Base-by-base conservation (phyloP, 1,284 basidiomycete species). In the Ustilago bromivora region DNA sequence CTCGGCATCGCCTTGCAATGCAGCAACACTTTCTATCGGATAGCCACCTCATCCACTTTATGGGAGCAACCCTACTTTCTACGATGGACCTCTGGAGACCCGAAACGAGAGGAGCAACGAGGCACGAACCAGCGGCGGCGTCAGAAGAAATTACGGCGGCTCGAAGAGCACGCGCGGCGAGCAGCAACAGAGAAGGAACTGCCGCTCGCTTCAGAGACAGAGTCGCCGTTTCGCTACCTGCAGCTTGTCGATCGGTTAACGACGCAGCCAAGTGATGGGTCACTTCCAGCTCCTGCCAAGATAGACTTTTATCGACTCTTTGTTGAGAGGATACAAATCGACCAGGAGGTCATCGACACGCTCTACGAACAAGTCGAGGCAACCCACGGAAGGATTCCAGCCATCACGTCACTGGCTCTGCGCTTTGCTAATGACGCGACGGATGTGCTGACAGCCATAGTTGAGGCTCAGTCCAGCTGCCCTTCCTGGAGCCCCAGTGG, bases 221-320 rank as follows among this genome's bases (percentile, higher is more conserved):
- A 23, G 17, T 38, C 70, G 1, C 65, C 71, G 3, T 73, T 73
- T 32, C 61, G 54, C 53, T 57, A 61, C 32, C 38, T 73, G n/a
- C 47, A 51, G 23, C 61, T 63, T 0, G 57, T 51, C n/a, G 10
- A 40, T 10, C 28, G 19, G 2, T n/a, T 9, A 2, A 12, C 40
- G 4, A 12, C 31, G 9, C 3, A 5, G 1, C 10, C 32, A 23
- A 10, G 19, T 3, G 23, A 47, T n/a, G n/a, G 12, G 15, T 11
- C 19, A 38, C 12, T n/a, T 5, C 19, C 46, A 11, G 6, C 57
- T 12, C 2, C 54, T 4, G 3, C 54, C 1, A 36, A 40, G 4
- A 58, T 61, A 10, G 61, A 77, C 66, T 80, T 78, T 46, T 72
- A 80, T 55, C 55, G 68, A 3, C 71, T 80, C 49, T 80, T 80